Evolutionary conservation across 2,329 filamentous ascomycete genomes (phyloP).

Genomic region (Botrytis hyacinthi): DNA sequence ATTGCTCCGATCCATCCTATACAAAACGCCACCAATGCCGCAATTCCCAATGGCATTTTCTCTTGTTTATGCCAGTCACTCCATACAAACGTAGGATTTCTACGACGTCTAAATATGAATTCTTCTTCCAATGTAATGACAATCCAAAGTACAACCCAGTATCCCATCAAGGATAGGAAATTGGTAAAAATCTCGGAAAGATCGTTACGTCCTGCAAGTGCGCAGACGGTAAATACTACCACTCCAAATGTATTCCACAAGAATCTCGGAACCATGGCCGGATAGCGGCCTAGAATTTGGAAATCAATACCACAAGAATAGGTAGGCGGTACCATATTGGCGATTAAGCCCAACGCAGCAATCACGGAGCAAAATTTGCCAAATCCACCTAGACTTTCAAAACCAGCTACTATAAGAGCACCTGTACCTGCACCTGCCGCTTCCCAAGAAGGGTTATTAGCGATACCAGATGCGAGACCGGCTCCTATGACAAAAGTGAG

Average conservation of each 20-base stretch:
- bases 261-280: constrained; percentile 57
- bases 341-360: constrained; percentile 61
- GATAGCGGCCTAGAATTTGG: constrained; percentile 61
- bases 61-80: constrained; percentile 56
- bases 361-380: constrained; percentile 66
- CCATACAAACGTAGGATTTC: constrained; percentile 54
- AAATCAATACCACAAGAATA: constrained; percentile 67
- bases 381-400: constrained; percentile 57
- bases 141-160: constrained; percentile 66
- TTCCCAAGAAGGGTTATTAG: constrained; percentile 51
- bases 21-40: constrained; percentile 59
- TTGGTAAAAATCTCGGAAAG: constrained; percentile 66
- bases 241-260: constrained; percentile 63
- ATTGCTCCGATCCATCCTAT: constrained; percentile 65
- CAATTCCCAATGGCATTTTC: constrained; percentile 60
- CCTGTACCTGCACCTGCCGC: constrained; percentile 60
- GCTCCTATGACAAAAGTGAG: constrained; percentile 62
- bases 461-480: constrained; percentile 58
- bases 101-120: constrained; percentile 54
- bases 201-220: constrained; percentile 58
- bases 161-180: constrained; percentile 68
- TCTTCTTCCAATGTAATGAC: constrained; percentile 62
- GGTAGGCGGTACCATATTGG: constrained; percentile 63
- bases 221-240: constrained; percentile 63
- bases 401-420: constrained; percentile 62